Evolutionary conservation across 169 alveolate species (phyloP).

Genomic region (Plasmodium cynomolgi): DNA sequence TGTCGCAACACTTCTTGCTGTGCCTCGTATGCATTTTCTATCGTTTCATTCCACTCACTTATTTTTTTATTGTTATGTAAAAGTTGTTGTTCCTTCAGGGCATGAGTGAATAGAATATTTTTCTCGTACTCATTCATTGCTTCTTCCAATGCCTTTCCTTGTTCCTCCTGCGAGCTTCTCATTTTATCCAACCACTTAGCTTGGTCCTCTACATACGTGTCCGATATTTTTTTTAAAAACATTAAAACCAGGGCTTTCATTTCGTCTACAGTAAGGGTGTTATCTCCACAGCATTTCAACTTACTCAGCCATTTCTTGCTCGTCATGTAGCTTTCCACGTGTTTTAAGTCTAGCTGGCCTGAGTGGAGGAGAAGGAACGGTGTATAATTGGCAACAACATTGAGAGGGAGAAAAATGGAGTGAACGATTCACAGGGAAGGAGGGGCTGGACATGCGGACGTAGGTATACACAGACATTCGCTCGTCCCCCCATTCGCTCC

Average conservation of each 20-base stretch:
- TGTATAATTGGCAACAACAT: background rate
- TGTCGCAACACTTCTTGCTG: constrained; percentile 74
- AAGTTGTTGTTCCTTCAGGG: constrained; percentile 62
- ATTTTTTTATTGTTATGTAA: constrained; percentile 45
- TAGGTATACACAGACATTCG: background rate
- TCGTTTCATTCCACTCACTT: constrained; percentile 45
- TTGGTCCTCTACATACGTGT: constrained; percentile 74
- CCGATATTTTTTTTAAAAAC: constrained; percentile 87
- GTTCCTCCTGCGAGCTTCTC: constrained; percentile 64
- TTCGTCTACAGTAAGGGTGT: constrained; percentile 82
- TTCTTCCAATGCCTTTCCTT: constrained; percentile 73
- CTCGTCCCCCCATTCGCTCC: too few relatives aligned
- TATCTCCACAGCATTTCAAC: constrained; percentile 78
- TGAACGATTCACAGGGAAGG: background rate
- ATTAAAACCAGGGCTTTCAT: constrained; percentile 85
- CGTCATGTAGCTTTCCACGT: constrained; percentile 69
- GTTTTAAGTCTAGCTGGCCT: constrained; percentile 82
- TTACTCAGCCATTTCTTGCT: constrained; percentile 80
- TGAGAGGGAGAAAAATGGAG: background rate
- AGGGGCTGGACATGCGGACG: background rate
- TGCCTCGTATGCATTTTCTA: constrained; percentile 63
- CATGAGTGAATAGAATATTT: constrained; percentile 45
- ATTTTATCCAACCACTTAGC: constrained; percentile 56
- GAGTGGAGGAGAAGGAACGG: background rate
- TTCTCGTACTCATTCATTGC: constrained; percentile 67